Evolutionary conservation across 768 basidiomycete species (phyloP).

Genomic region (Austroboletus eburneus): DNA sequence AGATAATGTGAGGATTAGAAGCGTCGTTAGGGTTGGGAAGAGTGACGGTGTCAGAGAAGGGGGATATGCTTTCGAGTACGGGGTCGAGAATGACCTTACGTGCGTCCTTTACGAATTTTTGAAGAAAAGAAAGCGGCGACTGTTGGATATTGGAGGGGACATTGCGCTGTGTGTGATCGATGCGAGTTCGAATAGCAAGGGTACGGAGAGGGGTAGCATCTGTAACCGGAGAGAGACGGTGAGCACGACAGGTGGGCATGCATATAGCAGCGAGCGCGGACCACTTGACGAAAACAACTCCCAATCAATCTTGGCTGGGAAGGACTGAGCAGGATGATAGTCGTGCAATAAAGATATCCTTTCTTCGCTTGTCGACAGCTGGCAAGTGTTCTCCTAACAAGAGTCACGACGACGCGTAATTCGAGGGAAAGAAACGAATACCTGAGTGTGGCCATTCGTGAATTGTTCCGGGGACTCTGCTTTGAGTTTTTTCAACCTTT

Average conservation of each 20-base stretch:
- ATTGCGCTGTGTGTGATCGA: slow-evolving; percentile 34
- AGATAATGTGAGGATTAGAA: slow-evolving; percentile 26
- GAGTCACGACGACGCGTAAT: too few relatives aligned
- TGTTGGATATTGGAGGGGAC: slow-evolving; percentile 39
- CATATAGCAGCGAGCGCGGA: slow-evolving; percentile 27
- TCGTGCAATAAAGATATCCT: slow-evolving; percentile 43
- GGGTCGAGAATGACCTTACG: slow-evolving; percentile 48
- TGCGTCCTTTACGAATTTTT: slow-evolving; percentile 52
- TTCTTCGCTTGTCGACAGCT: slow-evolving; percentile 33
- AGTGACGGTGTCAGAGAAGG: slow-evolving; percentile 15
- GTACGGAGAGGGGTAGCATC: slow-evolving; percentile 52
- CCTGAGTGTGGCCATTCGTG: slow-evolving; percentile 32
- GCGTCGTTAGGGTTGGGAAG: slow-evolving; percentile 25
- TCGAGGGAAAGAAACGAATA: slow-evolving; percentile 19
- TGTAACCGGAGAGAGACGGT: slow-evolving; percentile 21
- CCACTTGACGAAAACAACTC: slow-evolving; percentile 51
- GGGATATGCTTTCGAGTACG: slow-evolving; percentile 27
- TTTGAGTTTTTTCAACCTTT: slow-evolving; percentile 45
- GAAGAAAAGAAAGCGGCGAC: slow-evolving; percentile 49
- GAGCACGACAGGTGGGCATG: slow-evolving; percentile 4
- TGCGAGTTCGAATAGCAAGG: slow-evolving; percentile 40
- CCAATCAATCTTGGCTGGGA: slow-evolving; percentile 59
- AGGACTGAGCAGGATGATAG: slow-evolving; percentile 36
- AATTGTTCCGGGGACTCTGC: slow-evolving; percentile 36
- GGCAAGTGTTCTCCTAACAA: slow-evolving; percentile 11